A percentile compares a stretch with the other conserved stretches of the same genome.
Conservation (phyloP, 257 asterid species). For the Thymus mandschuricus region DNA sequence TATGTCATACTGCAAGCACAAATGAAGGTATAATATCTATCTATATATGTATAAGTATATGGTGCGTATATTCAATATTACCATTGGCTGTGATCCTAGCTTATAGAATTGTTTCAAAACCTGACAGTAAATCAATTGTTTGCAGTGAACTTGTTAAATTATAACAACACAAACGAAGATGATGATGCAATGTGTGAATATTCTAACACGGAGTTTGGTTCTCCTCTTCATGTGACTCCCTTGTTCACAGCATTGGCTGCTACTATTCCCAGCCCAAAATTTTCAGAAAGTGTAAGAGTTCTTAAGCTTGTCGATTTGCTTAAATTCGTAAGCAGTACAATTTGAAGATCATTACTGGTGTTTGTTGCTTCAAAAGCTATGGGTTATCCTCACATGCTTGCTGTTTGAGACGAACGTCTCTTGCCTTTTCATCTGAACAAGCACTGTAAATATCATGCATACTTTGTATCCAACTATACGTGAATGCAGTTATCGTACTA, state of each 20-base stretch:
- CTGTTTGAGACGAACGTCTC: neutral
- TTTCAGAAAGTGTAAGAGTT: constrained; percentile 94
- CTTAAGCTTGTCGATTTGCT: constrained; percentile 22
- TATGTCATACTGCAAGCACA: constrained; percentile 42
- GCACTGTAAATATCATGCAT: neutral
- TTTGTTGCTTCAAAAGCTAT: neutral
- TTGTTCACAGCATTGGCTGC: constrained; percentile 93
- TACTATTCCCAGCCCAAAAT: constrained; percentile 90
- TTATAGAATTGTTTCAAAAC: constrained; percentile 20
- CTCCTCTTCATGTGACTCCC: constrained; percentile 91
- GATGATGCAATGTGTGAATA: constrained; percentile 47
- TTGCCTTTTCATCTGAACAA: neutral
- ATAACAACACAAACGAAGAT: constrained; percentile 38
- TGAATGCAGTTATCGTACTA: too few species aligned
- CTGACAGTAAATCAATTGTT: constrained; percentile 27
- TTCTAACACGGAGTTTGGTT: constrained; percentile 58
- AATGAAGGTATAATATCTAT: constrained; percentile 44
- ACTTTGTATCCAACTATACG: too few species aligned
- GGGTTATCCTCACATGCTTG: neutral
- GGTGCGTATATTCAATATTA: neutral
- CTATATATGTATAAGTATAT: neutral
- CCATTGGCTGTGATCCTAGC: constrained; percentile 8
- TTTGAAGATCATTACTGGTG: constrained; percentile 10
- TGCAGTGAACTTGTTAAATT: constrained; percentile 46
- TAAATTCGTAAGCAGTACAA: neutral